phyloP scores from a whole-genome alignment of 192 early-diverging fungal species.

The Linnemannia elongata region DNA sequence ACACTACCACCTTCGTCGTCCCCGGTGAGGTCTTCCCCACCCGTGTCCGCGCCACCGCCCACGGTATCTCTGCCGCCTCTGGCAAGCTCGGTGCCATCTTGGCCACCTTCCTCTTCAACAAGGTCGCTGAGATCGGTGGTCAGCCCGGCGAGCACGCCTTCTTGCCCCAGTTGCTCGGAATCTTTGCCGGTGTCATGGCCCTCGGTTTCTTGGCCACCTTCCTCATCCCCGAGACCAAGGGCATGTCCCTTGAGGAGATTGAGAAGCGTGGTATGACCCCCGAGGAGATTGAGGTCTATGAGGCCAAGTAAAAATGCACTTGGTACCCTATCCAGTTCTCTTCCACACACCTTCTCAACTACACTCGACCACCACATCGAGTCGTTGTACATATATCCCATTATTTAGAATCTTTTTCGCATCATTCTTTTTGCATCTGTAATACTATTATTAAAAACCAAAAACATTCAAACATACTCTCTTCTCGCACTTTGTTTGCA shows the following conservation, averaged over 20 bases:
- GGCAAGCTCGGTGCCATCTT: constrained; percentile 85
- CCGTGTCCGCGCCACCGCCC: constrained; percentile 78
- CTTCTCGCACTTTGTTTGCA: neutral
- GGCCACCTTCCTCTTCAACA: constrained; percentile 73
- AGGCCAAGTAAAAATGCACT: neutral
- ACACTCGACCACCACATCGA: neutral
- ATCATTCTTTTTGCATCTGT: neutral
- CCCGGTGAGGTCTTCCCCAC: constrained; percentile 85
- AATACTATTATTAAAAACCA: constrained; percentile 31
- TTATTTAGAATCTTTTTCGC: constrained; percentile 5
- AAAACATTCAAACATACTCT: constrained; percentile 6
- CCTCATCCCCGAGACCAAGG: constrained; percentile 82
- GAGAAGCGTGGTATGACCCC: constrained; percentile 46
- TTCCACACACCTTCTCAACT: neutral
- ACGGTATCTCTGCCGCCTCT: constrained; percentile 84
- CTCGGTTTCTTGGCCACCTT: constrained; percentile 72
- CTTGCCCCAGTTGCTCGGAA: constrained; percentile 65
- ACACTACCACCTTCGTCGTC: constrained; percentile 84
- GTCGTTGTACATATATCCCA: constrained; percentile 32
- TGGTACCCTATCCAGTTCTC: neutral
- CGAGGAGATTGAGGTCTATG: neutral
- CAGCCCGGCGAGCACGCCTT: constrained; percentile 60
- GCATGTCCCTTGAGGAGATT: constrained; percentile 80
- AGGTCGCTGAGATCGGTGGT: constrained; percentile 62
- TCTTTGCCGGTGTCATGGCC: constrained; percentile 69